Percentiles rank a stretch among this genome's conserved stretches.
phyloP scores from a whole-genome alignment of 495 filamentous ascomycete species.

The Xylaria curta region DNA sequence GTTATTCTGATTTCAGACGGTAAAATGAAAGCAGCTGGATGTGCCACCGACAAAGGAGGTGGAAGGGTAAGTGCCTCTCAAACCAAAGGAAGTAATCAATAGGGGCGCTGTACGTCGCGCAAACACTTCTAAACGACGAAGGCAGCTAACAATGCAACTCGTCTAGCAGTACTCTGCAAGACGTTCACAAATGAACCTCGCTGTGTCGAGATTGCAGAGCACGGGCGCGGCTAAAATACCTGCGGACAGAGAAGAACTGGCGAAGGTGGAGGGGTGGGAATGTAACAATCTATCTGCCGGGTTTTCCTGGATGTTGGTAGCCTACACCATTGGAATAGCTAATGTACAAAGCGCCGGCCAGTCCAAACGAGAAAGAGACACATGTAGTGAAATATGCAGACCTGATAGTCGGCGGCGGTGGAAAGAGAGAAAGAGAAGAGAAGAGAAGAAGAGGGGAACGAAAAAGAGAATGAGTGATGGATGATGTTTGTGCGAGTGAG shows the following conservation, averaged over 20 bases:
- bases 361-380: neutral
- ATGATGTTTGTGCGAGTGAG: neutral
- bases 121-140: neutral
- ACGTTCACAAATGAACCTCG: neutral
- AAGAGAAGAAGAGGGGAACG: neutral
- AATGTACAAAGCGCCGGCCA: constrained; percentile 6
- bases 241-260: constrained; percentile 1
- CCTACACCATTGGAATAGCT: neutral
- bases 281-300: constrained; percentile 9
- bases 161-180: neutral
- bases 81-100: neutral
- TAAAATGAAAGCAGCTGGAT: neutral
- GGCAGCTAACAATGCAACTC: constrained; percentile 1
- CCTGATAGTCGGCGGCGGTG: neutral
- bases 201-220: constrained; percentile 3
- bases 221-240: constrained; percentile 5
- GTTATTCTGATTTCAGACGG: neutral
- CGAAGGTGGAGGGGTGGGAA: neutral
- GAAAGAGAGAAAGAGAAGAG: too few relatives aligned
- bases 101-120: neutral
- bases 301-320: neutral
- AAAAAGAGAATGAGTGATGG: neutral
- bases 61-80: neutral
- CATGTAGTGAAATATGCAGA: neutral
- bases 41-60: neutral